A percentile compares a stretch with the other conserved stretches of the same genome.
Conservation (phyloP, 2,329 filamentous ascomycete species). For the Calycina herbarum region DNA sequence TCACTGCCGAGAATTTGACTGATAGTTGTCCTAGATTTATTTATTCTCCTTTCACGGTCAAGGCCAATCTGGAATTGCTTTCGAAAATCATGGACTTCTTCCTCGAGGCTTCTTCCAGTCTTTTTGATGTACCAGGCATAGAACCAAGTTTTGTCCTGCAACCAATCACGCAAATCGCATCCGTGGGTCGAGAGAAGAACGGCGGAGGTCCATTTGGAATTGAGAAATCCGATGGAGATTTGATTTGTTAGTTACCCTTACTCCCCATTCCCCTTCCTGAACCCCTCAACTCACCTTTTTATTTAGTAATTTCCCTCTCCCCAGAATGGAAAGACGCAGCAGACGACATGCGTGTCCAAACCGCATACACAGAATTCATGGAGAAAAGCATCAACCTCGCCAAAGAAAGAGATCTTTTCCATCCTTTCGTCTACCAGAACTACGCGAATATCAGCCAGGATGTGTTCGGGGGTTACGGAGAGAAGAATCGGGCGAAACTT, state of each 20-base stretch:
- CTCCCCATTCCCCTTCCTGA: not conserved
- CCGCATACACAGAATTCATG: not conserved
- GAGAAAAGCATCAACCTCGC: not conserved
- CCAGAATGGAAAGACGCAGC: constrained; percentile 4
- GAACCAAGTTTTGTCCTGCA: not conserved
- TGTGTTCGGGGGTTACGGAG: not conserved
- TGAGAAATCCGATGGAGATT: not conserved
- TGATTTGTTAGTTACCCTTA: not conserved
- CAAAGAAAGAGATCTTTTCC: not conserved
- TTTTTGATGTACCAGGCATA: not conserved
- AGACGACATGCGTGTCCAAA: not conserved
- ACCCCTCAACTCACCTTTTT: not conserved
- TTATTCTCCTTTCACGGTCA: constrained; percentile 1
- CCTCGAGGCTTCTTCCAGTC: not conserved
- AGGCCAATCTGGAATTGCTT: not conserved
- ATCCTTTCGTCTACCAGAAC: not conserved
- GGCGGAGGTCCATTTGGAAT: constrained; percentile 5
- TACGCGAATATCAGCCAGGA: not conserved
- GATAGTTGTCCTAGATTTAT: not conserved
- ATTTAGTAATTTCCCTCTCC: not conserved
- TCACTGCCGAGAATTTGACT: not conserved
- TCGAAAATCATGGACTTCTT: not conserved
- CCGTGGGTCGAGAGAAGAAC: not conserved
- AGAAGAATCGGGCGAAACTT: not conserved
- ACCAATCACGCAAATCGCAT: not conserved